Evolutionary conservation across 1,284 basidiomycete species (phyloP).

Genomic region (Ganoderma meredithae): DNA sequence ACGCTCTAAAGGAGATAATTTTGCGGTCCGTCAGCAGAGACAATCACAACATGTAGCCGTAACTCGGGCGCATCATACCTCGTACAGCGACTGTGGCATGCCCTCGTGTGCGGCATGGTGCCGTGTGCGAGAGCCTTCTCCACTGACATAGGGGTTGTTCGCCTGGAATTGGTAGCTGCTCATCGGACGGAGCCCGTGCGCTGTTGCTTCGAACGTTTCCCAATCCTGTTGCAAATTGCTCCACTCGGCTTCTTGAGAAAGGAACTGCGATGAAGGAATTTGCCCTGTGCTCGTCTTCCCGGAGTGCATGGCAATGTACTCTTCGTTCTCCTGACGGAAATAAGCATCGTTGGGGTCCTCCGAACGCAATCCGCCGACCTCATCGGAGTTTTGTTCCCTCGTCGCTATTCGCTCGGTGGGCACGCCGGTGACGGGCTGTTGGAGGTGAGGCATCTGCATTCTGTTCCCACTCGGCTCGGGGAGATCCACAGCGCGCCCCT

Average conservation of each 20-base stretch:
- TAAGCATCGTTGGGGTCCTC: conserved; percentile 68
- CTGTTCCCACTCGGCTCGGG: conserved; percentile 12
- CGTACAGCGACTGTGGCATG: conserved; percentile 54
- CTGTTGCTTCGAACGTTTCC: conserved; percentile 82
- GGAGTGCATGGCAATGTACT: conserved; percentile 52
- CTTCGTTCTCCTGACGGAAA: conserved; percentile 75
- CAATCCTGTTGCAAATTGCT: conserved; percentile 79
- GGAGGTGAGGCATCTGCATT: conserved; percentile 21
- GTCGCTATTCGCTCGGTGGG: conserved; percentile 8
- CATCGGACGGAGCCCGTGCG: conserved; percentile 65
- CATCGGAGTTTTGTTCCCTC: conserved; percentile 17
- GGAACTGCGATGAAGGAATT: conserved; percentile 12
- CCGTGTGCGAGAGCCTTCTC: conserved; percentile 59
- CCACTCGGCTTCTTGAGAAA: conserved; percentile 55
- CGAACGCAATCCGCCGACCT: conserved; percentile 34
- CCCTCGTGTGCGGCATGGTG: conserved; percentile 61
- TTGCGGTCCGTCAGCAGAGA: conserved; percentile 2
- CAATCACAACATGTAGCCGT: conserved; percentile 22
- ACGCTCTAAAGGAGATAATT: conserved; percentile 64
- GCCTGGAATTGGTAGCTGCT: conserved; percentile 79
- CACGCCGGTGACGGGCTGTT: conserved; percentile 18
- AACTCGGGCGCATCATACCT: conserved; percentile 53
- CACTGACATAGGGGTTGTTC: conserved; percentile 83
- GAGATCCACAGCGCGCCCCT: conserved; percentile 58
- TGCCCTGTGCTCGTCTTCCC: conserved; percentile 1